A percentile compares a stretch with the other conserved stretches of the same genome.
These are phyloP conservation scores for Candida multigemmis DNA, from an alignment of 805 yeast genomes.

Conservation along the genomic window DNA sequence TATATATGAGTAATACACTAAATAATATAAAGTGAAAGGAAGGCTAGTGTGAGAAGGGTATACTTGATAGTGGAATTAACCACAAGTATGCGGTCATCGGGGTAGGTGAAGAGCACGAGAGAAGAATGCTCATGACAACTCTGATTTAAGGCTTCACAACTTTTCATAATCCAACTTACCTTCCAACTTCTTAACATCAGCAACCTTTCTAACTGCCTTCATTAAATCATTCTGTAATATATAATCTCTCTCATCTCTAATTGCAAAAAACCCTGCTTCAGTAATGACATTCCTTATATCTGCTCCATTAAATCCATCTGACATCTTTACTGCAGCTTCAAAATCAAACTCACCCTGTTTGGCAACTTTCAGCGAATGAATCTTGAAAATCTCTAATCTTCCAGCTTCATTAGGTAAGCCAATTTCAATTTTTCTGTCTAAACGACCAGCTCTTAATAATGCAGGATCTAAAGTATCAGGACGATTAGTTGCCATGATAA, in stretches of 20 bases:
- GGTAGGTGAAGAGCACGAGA: too few species aligned
- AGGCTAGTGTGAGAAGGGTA: too few species aligned
- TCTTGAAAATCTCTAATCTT: constrained; percentile 86
- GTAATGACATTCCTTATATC: constrained; percentile 94
- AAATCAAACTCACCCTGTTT: constrained; percentile 95
- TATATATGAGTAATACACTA: too few species aligned
- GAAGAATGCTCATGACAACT: too few species aligned
- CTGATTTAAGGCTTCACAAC: too few species aligned
- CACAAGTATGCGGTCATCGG: too few species aligned
- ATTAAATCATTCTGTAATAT: constrained; percentile 87
- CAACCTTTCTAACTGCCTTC: constrained; percentile 97
- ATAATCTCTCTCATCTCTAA: constrained; percentile 94
- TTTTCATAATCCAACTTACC: constrained; percentile 94
- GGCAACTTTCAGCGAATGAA: constrained; percentile 76
- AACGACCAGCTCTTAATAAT: constrained; percentile 90
- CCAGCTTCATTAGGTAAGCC: constrained; percentile 95
- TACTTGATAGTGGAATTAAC: too few species aligned
- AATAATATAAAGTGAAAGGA: too few species aligned
- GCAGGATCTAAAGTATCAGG: constrained; percentile 99
- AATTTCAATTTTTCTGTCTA: constrained; percentile 93
- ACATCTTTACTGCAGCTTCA: constrained; percentile 96
- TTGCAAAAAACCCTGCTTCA: constrained; percentile 98
- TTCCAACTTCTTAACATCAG: constrained; percentile 93
- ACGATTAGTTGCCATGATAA: constrained; percentile 98
- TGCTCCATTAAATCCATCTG: constrained; percentile 98